phyloP scores from a whole-genome alignment of 2,329 filamentous ascomycete genomes.

The Fusarium chaquense region DNA sequence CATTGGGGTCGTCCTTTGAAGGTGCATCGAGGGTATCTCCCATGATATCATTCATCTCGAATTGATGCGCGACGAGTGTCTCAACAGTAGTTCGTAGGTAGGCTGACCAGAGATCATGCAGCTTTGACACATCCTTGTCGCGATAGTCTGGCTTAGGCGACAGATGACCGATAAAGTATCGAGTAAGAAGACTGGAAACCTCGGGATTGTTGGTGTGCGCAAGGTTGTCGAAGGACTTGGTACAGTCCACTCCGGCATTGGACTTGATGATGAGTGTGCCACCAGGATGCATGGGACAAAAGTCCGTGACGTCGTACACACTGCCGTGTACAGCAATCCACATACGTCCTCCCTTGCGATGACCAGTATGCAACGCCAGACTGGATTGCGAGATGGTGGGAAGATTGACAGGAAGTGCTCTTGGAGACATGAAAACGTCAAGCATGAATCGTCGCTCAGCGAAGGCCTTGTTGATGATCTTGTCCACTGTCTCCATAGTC shows the following conservation, averaged over 20 bases:
- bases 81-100: slow-evolving; percentile 64
- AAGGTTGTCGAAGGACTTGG: slow-evolving; percentile 64
- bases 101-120: slow-evolving; percentile 64
- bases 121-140: slow-evolving; percentile 56
- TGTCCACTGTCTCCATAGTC: slow-evolving; percentile 63
- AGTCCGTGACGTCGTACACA: slow-evolving; percentile 67
- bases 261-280: slow-evolving; percentile 66
- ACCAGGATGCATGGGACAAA: slow-evolving; percentile 65
- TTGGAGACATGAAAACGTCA: slow-evolving; percentile 68
- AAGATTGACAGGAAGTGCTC: slow-evolving; percentile 62
- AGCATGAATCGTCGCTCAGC: slow-evolving; percentile 68
- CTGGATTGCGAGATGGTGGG: slow-evolving; percentile 63
- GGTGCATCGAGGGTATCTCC: slow-evolving; percentile 51
- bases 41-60: slow-evolving; percentile 65
- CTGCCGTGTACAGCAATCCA: slow-evolving; percentile 66
- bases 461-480: slow-evolving; percentile 64
- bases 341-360: slow-evolving; percentile 59
- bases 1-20: slow-evolving; percentile 20
- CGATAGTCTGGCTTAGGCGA: slow-evolving; percentile 63
- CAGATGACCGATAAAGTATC: slow-evolving; percentile 66
- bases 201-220: slow-evolving; percentile 68
- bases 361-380: slow-evolving; percentile 64
- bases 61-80: slow-evolving; percentile 64
- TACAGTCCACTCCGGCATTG: slow-evolving; percentile 67
- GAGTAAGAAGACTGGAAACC: slow-evolving; percentile 64